A percentile compares a stretch with the other conserved stretches of the same genome.
Evolutionary conservation across 192 early-diverging fungal genomes (phyloP).

Genomic region (Coemansia sp.): DNA sequence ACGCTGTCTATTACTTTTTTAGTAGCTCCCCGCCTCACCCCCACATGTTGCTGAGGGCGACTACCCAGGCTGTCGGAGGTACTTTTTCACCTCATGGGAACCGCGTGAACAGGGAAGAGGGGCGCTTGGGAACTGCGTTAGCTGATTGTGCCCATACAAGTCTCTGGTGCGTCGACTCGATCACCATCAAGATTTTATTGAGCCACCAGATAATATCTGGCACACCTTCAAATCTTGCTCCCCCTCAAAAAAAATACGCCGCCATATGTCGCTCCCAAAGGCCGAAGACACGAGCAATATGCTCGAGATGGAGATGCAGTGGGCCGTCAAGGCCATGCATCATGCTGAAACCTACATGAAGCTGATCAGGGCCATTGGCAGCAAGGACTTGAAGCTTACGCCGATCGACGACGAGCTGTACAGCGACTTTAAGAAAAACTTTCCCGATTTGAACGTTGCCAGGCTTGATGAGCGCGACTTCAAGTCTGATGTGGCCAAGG

Average conservation of each 20-base stretch:
- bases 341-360: constrained; percentile 95
- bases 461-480: constrained; percentile 76
- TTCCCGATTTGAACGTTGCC: constrained; percentile 73
- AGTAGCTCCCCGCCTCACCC: not conserved
- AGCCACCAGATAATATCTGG: not conserved
- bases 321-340: constrained; percentile 92
- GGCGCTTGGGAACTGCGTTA: not conserved
- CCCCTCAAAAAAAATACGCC: not conserved
- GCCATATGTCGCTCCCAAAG: constrained; percentile 62
- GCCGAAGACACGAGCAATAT: constrained; percentile 75
- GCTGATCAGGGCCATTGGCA: constrained; percentile 68
- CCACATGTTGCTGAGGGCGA: not conserved
- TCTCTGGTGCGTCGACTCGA: not conserved
- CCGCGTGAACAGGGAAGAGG: not conserved
- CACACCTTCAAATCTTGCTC: not conserved
- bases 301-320: constrained; percentile 89
- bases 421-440: constrained; percentile 69
- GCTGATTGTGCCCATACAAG: not conserved
- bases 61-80: not conserved
- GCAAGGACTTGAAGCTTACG: constrained; percentile 76
- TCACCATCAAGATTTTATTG: not conserved
- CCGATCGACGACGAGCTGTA: constrained; percentile 83
- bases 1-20: not conserved
- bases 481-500: constrained; percentile 78
- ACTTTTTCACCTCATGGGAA: not conserved